A percentile compares a stretch with the other conserved stretches of the same genome.
Evolutionary conservation across 2,329 filamentous ascomycete species (phyloP).

Genomic region (Trichoderma cornu-damae): DNA sequence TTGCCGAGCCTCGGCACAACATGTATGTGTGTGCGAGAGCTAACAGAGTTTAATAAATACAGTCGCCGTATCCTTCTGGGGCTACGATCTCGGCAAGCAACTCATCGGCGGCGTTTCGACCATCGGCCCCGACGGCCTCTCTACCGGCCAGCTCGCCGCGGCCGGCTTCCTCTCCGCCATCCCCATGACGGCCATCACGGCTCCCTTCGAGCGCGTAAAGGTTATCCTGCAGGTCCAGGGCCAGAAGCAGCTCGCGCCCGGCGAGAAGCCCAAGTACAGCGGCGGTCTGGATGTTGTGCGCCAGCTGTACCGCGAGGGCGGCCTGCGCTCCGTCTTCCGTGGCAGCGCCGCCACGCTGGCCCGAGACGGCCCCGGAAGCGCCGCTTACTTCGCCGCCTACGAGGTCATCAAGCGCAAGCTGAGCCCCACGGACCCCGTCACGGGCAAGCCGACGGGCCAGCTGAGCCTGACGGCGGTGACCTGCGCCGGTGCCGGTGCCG

Average conservation of each 20-base stretch:
- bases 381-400: slow-evolving; percentile 96
- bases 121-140: slow-evolving; percentile 64
- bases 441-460: slow-evolving; percentile 68
- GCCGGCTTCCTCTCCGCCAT: slow-evolving; percentile 98
- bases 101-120: slow-evolving; percentile 67
- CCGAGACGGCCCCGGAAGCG: slow-evolving; percentile 85
- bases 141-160: slow-evolving; percentile 80
- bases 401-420: slow-evolving; percentile 87
- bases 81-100: slow-evolving; percentile 91
- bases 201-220: slow-evolving; percentile 97
- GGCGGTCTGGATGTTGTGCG: slow-evolving; percentile 86
- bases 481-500: slow-evolving; percentile 80
- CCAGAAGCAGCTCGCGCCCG: slow-evolving; percentile 79
- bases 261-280: slow-evolving; percentile 87
- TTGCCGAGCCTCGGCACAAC: slow-evolving; percentile 2
- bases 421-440: slow-evolving; percentile 72
- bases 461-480: slow-evolving; percentile 79
- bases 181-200: slow-evolving; percentile 97
- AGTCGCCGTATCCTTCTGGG: slow-evolving; percentile 73
- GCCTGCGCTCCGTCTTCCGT: slow-evolving; percentile 85
- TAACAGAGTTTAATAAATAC: neutral
- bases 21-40: neutral
- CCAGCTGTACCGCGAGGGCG: slow-evolving; percentile 88
- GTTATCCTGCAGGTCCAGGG: slow-evolving; percentile 97
- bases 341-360: slow-evolving; percentile 87